A percentile compares a stretch with the other conserved stretches of the same genome.
Conservation (phyloP, 441 rosid genomes). For the Kokia cookei region DNA sequence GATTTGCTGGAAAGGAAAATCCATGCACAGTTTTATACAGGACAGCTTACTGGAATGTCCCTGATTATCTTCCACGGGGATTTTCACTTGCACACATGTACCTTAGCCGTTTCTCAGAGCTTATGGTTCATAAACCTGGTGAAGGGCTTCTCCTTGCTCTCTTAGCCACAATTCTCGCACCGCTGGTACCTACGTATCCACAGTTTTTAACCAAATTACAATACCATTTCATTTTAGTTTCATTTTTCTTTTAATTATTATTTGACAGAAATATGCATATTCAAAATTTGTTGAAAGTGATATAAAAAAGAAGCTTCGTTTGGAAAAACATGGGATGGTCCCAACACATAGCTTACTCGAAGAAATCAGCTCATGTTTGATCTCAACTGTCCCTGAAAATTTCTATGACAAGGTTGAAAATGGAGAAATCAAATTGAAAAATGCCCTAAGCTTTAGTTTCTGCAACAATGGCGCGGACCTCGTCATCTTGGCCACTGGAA, state of each 20-base stretch:
- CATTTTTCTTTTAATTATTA: not conserved
- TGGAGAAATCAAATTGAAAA: slow-evolving; percentile 39
- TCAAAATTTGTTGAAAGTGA: slow-evolving; percentile 35
- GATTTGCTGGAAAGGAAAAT: not conserved
- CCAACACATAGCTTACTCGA: slow-evolving; percentile 33
- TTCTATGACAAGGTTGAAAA: slow-evolving; percentile 43
- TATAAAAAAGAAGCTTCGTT: slow-evolving; percentile 28
- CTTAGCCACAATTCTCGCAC: slow-evolving; percentile 23
- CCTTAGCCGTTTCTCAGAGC: not conserved
- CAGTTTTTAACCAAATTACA: not conserved
- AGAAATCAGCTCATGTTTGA: slow-evolving; percentile 26
- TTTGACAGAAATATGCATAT: slow-evolving; percentile 31
- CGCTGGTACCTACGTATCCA: slow-evolving; percentile 10
- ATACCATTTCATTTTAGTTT: not conserved
- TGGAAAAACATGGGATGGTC: slow-evolving; percentile 41
- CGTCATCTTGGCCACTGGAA: slow-evolving; percentile 50
- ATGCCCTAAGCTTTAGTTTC: slow-evolving; percentile 33
- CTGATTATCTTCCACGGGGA: not conserved
- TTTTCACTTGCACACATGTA: not conserved
- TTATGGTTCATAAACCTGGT: slow-evolving; percentile 35
- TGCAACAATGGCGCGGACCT: slow-evolving; percentile 36
- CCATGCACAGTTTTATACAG: slow-evolving; percentile 32
- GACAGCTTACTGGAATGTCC: slow-evolving; percentile 34
- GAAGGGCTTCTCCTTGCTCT: slow-evolving; percentile 18
- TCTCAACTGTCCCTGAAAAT: slow-evolving; percentile 25